phyloP scores from a whole-genome alignment of 2,329 filamentous ascomycete species.

The Microsporum canis region DNA sequence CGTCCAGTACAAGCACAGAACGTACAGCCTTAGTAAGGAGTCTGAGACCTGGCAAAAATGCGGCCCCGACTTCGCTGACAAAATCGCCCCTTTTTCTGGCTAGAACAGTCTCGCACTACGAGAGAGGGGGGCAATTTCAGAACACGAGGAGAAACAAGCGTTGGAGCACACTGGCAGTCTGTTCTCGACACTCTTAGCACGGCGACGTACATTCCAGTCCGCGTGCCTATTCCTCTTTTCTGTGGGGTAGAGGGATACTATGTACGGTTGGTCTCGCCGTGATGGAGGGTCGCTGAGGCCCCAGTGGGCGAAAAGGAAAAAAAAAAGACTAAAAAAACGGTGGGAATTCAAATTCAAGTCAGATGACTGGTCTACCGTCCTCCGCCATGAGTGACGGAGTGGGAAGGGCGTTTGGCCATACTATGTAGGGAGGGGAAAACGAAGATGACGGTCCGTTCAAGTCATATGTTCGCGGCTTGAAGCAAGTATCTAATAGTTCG shows the following conservation, averaged over 20 bases:
- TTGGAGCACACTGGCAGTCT: not conserved
- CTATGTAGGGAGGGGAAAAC: not conserved
- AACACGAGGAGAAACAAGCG: not conserved
- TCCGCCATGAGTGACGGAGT: not conserved
- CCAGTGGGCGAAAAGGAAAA: too few relatives aligned
- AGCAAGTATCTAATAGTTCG: not conserved
- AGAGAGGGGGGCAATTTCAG: not conserved
- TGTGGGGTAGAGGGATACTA: not conserved
- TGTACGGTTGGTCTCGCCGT: not conserved
- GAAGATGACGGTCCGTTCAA: not conserved
- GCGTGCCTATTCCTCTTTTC: not conserved
- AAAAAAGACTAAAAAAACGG: not conserved
- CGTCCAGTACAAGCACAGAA: too few relatives aligned
- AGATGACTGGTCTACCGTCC: not conserved
- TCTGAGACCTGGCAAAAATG: not conserved
- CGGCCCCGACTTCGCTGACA: not conserved
- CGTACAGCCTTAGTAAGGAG: not conserved
- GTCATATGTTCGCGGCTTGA: not conserved
- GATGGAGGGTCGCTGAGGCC: slow-evolving; percentile 2
- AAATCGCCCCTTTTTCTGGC: not conserved
- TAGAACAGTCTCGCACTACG: not conserved
- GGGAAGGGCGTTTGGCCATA: too few relatives aligned
- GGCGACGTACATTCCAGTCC: not conserved
- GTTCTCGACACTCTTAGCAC: not conserved
- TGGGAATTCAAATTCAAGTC: not conserved